Conservation (phyloP, 768 basidiomycete species). For the Calvatia gigantea region DNA sequence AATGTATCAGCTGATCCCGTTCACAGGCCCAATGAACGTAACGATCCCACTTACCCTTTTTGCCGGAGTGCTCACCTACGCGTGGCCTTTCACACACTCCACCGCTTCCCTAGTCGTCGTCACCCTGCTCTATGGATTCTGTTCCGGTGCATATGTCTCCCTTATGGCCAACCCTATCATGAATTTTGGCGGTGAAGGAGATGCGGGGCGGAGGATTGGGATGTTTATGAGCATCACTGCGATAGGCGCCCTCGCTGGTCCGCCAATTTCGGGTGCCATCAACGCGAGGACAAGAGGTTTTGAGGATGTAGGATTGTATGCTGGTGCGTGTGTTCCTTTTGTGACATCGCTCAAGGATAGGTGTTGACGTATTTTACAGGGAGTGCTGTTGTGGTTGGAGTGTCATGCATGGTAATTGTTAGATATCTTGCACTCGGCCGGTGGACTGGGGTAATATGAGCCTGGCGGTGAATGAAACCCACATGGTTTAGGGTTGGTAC, state of each 20-base stretch:
- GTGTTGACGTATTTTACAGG: too few species aligned
- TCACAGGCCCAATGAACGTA: conserved; percentile 59
- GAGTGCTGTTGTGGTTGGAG: too few species aligned
- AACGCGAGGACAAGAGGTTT: conserved; percentile 50
- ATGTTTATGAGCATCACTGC: conserved; percentile 61
- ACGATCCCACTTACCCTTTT: conserved; percentile 63
- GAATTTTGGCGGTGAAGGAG: conserved; percentile 53
- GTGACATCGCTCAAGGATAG: too few species aligned
- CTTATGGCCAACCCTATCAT: conserved; percentile 56
- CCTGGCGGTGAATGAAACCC: too few species aligned
- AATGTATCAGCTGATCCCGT: neutral
- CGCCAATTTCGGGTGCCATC: conserved; percentile 75
- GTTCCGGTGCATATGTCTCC: conserved; percentile 60
- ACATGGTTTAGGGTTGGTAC: too few species aligned
- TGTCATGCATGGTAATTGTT: too few species aligned
- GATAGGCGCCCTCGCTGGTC: conserved; percentile 62
- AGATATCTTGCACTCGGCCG: too few species aligned
- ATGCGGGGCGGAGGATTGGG: conserved; percentile 64
- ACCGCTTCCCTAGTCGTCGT: conserved; percentile 47
- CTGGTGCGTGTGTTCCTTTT: conserved; percentile 30
- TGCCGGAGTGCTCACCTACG: conserved; percentile 58
- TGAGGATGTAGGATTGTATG: conserved; percentile 52
- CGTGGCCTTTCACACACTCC: conserved; percentile 63
- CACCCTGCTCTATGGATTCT: conserved; percentile 64
- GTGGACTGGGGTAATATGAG: too few species aligned